Evolutionary conservation across 2,329 filamentous ascomycete species (phyloP), one percentile per base, ranked within the genome.

Genomic region (Phialophora chinensis): DNA sequence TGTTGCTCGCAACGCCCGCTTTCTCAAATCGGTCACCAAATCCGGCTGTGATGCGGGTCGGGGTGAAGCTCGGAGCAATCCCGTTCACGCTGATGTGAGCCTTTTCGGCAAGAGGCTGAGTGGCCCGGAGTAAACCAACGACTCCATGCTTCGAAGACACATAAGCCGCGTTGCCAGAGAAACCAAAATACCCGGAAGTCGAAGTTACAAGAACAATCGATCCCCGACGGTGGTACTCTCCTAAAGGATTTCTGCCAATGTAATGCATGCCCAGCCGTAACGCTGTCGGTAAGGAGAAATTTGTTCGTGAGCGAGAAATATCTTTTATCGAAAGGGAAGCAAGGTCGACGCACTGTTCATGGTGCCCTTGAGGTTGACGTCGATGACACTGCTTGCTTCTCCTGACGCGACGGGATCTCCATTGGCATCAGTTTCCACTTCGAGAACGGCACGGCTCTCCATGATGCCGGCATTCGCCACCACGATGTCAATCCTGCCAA

Each of bases 401-500:
- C 35, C 20, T 23, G 67, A 71, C 63, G 75, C 76, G 63, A 81
- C 78, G 44, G 44, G 44, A 14, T 49, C 44, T 49, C 44, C 44
- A 4, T 49, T 17, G n/a, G 4, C 44, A 49, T 49, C 44, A 14
- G n/a, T 49, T 14, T 49, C 44, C 2, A 49, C 44, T 11, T 49
- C 6, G 44, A 49, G 17, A 80, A 74, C 65, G 82, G 78, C 1
- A 81, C 67, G 3, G 73, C 63, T 3, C 78, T 76, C 56, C 44
- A 49, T 79, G 70, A 90, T 84, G 54, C 89, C 89, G 0, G 88
- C 89, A 73, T 89, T 90, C 66, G 88, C 87, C 49, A 90, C 86
- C 2, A 90, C 87, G n/a, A 83, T 79, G 75, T 90, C 87, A 68
- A 90, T 83, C 14, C 82, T 82, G 17, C 82, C 81, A 58, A 81